These are phyloP conservation scores for Protomyces pachydermus DNA, from an alignment of 1,139 yeast species.

Conservation along the genomic window DNA sequence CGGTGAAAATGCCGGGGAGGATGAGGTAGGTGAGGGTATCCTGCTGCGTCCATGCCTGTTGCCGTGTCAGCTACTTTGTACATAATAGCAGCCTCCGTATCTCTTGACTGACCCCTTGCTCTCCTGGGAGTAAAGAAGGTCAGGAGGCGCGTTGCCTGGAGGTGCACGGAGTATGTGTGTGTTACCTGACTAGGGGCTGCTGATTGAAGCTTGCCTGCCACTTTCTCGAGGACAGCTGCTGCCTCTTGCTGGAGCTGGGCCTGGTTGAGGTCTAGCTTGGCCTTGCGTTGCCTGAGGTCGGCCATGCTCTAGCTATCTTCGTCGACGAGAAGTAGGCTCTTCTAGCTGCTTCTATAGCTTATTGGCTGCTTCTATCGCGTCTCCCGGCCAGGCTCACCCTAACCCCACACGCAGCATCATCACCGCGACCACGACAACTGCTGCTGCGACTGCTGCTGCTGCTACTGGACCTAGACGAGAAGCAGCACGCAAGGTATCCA, in stretches of 20 bases:
- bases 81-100: too few species aligned
- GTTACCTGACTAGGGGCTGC: too few species aligned
- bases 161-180: too few species aligned
- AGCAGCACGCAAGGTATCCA: too few species aligned
- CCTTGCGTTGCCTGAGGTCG: neutral
- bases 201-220: too few species aligned
- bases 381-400: neutral
- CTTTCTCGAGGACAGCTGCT: too few species aligned
- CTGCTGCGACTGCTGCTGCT: too few species aligned
- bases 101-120: too few species aligned
- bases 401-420: neutral
- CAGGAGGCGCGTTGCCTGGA: too few species aligned
- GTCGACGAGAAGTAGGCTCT: neutral
- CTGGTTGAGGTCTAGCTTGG: neutral
- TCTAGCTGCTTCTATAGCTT: neutral
- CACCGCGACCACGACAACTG: neutral
- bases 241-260: neutral
- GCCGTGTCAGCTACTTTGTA: too few species aligned
- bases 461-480: too few species aligned
- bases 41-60: neutral
- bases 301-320: neutral
- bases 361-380: neutral
- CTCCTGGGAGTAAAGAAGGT: too few species aligned
- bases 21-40: constrained; percentile 12
- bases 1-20: constrained; percentile 53